These are phyloP conservation scores for Samsoniella hepiali DNA, from an alignment of 2,329 filamentous ascomycete genomes.

Conservation along the genomic window DNA sequence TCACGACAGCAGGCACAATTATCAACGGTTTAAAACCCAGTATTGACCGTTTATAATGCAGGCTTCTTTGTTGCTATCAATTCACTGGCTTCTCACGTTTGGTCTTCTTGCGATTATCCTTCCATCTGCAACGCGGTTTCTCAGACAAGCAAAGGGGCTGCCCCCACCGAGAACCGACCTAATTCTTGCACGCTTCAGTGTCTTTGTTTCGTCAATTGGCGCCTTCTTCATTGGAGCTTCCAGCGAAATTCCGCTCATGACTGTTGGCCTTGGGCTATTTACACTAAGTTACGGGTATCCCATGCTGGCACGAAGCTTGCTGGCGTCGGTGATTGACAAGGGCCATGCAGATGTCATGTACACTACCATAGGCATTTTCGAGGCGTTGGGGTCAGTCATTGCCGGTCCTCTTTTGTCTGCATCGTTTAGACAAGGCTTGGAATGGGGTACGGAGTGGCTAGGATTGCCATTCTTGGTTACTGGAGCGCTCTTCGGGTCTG, in stretches of 20 bases:
- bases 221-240: not conserved
- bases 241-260: conserved; percentile 4
- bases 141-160: not conserved
- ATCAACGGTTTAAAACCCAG: too few species aligned
- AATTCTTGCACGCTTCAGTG: not conserved
- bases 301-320: conserved; percentile 21
- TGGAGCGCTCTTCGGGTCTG: not conserved
- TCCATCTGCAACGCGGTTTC: not conserved
- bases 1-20: too few species aligned
- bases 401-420: conserved; percentile 23
- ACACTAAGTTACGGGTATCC: not conserved
- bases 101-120: not conserved
- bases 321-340: conserved; percentile 21
- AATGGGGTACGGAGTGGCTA: conserved; percentile 20
- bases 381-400: conserved; percentile 21
- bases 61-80: not conserved
- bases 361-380: conserved; percentile 22
- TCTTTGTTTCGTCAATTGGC: not conserved
- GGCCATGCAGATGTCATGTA: conserved; percentile 21
- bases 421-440: conserved; percentile 20
- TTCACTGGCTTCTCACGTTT: not conserved
- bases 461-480: conserved; percentile 20
- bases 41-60: accelerated
- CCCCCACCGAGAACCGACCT: not conserved
- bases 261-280: conserved; percentile 11